Conservation (phyloP, 768 basidiomycete species). For the Kwoniella sp. region DNA sequence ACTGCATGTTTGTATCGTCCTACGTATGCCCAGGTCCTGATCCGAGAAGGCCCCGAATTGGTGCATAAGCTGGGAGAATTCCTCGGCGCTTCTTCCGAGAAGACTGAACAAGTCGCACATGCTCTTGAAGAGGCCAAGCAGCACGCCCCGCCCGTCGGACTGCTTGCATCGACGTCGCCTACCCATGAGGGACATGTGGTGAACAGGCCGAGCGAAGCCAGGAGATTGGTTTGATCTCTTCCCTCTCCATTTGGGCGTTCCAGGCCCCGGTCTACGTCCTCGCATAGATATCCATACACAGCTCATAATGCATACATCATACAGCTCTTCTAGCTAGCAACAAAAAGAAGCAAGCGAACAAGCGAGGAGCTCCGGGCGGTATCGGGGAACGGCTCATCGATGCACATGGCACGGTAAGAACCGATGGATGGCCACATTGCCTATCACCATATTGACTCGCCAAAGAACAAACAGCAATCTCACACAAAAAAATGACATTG, state of each 20-base stretch:
- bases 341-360: too few relatives aligned
- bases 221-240: slow-evolving; percentile 8
- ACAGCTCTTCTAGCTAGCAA: background rate
- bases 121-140: slow-evolving; percentile 6
- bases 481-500: too few relatives aligned
- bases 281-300: background rate
- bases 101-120: slow-evolving; percentile 6
- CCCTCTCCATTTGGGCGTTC: too few relatives aligned
- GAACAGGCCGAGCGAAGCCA: background rate
- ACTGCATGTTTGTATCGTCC: background rate
- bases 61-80: slow-evolving; percentile 34
- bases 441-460: too few relatives aligned
- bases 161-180: slow-evolving; percentile 6
- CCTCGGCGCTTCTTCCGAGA: background rate
- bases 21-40: slow-evolving; percentile 45
- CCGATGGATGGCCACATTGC: too few relatives aligned
- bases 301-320: background rate
- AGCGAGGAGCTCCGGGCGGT: too few relatives aligned
- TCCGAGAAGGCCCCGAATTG: slow-evolving; percentile 55
- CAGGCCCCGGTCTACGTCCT: background rate
- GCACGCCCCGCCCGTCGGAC: background rate
- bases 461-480: too few relatives aligned
- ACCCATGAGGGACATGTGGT: background rate
- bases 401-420: too few relatives aligned
- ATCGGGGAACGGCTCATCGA: too few relatives aligned